Evolutionary conservation across 2,329 filamentous ascomycete species (phyloP), one percentile per base, ranked within the genome.

Genomic region (Samsoniella hepiali): DNA sequence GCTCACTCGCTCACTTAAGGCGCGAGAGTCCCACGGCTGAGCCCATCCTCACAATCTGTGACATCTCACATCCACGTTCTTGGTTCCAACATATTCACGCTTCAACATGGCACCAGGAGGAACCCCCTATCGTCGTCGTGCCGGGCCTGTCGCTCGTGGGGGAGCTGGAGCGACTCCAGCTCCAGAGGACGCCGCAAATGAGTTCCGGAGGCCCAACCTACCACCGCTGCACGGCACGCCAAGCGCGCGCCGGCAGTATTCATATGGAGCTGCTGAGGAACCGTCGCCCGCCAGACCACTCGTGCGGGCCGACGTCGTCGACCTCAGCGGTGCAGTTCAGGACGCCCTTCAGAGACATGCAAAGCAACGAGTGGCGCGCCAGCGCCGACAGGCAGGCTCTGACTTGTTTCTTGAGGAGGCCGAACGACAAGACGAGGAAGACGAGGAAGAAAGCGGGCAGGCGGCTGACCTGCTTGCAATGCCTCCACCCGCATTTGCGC

Each of bases 231-330:
- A 65, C 42, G 75, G 73, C 3, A 76, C 76, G 0, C 74, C 76
- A 5, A 76, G 74, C 51, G 70, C 74, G 11, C 69, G 75, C 36
- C 70, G 75, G 45, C 75, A 77, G 64, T 77, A 77, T 63, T 71
- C 74, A 1, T 78, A 78, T 67, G 76, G 76, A 40, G 73, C 76
- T 40, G 73, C 63, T n/a, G 71, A 66, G 36, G 76, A 78, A 57
- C 76, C 76, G 2, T 66, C 67, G 22, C 71, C 71, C 27, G 59
- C 65, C 40, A 65, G 68, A 10, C 67, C 68, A 5, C 44, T 64
- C 31, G 62, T 50, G n/a, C 53, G 63, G 4, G 65, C 42, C 66
- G 69, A 64, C 56, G 64, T 54, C 59, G 65, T 65, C 61, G 72
- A 68, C 34, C 64, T 76, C 22, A 68, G 68, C 58, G 69, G 65